A percentile compares a stretch with the other conserved stretches of the same genome.
Evolutionary conservation across 2,329 filamentous ascomycete species (phyloP).

Genomic region (Chaetomium sp.): DNA sequence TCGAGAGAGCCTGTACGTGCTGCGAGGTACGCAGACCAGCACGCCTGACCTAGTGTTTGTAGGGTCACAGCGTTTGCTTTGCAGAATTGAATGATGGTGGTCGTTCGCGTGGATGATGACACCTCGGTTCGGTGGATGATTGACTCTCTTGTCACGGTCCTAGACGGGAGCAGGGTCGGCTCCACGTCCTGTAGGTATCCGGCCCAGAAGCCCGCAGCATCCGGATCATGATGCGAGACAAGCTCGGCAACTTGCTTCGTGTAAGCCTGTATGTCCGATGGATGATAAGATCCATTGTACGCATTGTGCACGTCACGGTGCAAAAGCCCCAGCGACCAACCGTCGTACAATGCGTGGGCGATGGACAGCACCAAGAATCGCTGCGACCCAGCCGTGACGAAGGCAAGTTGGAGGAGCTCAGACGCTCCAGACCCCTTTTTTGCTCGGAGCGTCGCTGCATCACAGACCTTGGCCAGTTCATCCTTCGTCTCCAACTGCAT

Average conservation of each 20-base stretch:
- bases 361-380: conserved; percentile 60
- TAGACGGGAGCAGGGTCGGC: conserved; percentile 7
- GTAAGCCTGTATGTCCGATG: conserved; percentile 38
- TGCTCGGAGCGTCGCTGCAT: conserved; percentile 34
- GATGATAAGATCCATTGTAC: conserved; percentile 43
- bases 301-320: conserved; percentile 63
- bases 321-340: conserved; percentile 70
- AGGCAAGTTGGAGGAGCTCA: conserved; percentile 44
- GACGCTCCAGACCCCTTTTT: conserved; percentile 29
- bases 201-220: conserved; percentile 61
- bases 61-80: conserved; percentile 60
- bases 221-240: conserved; percentile 35
- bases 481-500: conserved; percentile 25
- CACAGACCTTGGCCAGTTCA: conserved; percentile 33
- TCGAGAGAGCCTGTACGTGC: conserved; percentile 59
- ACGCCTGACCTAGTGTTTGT: conserved; percentile 69
- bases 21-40: conserved; percentile 67
- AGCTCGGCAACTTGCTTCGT: conserved; percentile 49
- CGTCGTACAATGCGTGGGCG: conserved; percentile 83
- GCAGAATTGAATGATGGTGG: conserved; percentile 53
- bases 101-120: conserved; percentile 35
- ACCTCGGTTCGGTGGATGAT: conserved; percentile 38
- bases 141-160: background rate
- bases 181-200: conserved; percentile 51
- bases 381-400: conserved; percentile 30